phyloP scores from a whole-genome alignment of 345 rosid genomes.

The Populus nigra region DNA sequence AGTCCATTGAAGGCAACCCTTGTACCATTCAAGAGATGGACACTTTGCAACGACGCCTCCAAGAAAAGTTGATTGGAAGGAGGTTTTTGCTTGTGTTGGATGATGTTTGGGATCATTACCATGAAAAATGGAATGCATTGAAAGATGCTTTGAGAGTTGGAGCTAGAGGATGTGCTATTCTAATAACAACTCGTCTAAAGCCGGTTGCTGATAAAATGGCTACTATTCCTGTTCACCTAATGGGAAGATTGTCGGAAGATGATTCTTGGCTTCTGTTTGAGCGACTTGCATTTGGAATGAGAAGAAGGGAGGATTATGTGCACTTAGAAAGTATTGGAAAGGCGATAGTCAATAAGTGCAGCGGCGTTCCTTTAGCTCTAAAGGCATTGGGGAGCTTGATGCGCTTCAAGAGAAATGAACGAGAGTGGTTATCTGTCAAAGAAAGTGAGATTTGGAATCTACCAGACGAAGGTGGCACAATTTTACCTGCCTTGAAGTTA shows the following conservation, averaged over 20 bases:
- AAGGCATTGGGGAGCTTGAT: conserved; percentile 10
- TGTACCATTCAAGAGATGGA: not conserved
- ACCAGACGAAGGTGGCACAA: not conserved
- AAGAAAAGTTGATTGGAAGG: not conserved
- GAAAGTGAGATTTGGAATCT: too few species aligned
- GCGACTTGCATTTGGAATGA: not conserved
- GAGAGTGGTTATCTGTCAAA: too few species aligned
- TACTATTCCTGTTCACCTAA: not conserved
- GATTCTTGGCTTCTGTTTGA: conserved; percentile 15
- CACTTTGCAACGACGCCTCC: conserved; percentile 4
- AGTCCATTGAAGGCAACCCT: not conserved
- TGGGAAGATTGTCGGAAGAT: conserved; percentile 6
- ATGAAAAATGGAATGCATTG: conserved; percentile 3
- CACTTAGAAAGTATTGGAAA: conserved; percentile 8
- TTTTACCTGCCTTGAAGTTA: not conserved
- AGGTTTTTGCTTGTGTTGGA: conserved; percentile 9
- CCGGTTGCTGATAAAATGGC: conserved; percentile 4
- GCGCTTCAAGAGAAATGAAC: not conserved
- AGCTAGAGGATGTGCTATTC: not conserved
- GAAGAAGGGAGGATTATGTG: not conserved
- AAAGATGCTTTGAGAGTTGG: not conserved
- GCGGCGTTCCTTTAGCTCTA: conserved; percentile 17
- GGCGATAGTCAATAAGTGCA: conserved; percentile 12
- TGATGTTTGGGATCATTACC: conserved; percentile 4
- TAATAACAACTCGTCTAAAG: not conserved